phyloP scores from a whole-genome alignment of 169 alveolate genomes.

The Amoebophrya sp. region DNA sequence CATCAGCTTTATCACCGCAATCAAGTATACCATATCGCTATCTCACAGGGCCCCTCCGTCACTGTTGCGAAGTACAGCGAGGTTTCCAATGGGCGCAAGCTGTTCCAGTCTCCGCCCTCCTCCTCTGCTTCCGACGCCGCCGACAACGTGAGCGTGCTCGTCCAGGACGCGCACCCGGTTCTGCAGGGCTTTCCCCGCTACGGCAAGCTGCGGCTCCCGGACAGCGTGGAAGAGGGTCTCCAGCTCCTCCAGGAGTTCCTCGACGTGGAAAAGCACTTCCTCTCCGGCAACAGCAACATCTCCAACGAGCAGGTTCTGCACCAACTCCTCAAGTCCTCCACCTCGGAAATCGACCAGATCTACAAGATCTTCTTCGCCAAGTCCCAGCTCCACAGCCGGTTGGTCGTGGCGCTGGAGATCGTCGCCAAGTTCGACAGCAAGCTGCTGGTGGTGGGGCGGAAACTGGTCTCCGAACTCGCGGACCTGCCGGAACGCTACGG shows the following conservation, averaged over 20 bases:
- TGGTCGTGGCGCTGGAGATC: background rate
- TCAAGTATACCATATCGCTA: too few relatives aligned
- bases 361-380: background rate
- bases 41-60: too few relatives aligned
- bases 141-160: too few relatives aligned
- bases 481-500: background rate
- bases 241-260: background rate
- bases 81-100: too few relatives aligned
- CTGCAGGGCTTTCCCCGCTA: background rate
- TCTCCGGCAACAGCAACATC: background rate
- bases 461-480: background rate
- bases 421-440: background rate
- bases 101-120: too few relatives aligned
- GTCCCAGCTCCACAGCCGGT: background rate
- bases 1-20: too few relatives aligned
- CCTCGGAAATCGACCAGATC: background rate
- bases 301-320: background rate
- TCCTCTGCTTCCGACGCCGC: too few relatives aligned
- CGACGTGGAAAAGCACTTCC: background rate
- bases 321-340: background rate
- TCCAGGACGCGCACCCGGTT: background rate
- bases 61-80: too few relatives aligned
- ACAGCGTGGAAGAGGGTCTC: background rate
- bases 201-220: background rate
- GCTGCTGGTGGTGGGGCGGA: background rate